Conservation (phyloP, 1,284 basidiomycete genomes). For the Agroathelia rolfsii region DNA sequence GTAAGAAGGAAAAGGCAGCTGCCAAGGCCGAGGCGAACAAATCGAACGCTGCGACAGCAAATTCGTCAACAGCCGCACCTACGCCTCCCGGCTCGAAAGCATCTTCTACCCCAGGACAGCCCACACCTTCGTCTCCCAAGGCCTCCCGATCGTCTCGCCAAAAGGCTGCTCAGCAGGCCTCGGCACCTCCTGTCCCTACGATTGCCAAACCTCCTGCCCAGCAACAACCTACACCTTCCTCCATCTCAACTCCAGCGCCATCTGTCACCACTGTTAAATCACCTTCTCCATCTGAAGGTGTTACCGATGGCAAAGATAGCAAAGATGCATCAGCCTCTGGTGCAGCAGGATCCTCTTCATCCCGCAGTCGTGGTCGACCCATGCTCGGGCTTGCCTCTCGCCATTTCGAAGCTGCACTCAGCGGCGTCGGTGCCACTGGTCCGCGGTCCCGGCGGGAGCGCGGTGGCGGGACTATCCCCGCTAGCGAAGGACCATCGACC, state of each 20-base stretch:
- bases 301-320: neutral
- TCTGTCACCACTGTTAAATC: slow-evolving; percentile 1
- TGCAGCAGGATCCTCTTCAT: slow-evolving; percentile 2
- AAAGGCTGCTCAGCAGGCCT: too few species aligned
- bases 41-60: too few species aligned
- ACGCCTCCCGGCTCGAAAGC: too few species aligned
- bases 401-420: slow-evolving; percentile 58
- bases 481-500: too few species aligned
- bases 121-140: too few species aligned
- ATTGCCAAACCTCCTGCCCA: slow-evolving; percentile 11
- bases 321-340: slow-evolving; percentile 2
- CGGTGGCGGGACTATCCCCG: too few species aligned
- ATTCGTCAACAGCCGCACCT: too few species aligned
- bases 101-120: slow-evolving; percentile 11
- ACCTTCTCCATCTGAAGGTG: neutral
- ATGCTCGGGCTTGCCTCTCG: slow-evolving; percentile 49
- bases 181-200: slow-evolving; percentile 16
- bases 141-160: too few species aligned
- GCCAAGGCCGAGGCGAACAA: slow-evolving; percentile 8
- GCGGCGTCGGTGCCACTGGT: slow-evolving; percentile 36
- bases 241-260: slow-evolving; percentile 7
- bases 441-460: slow-evolving; percentile 20
- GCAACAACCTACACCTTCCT: slow-evolving; percentile 3
- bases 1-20: too few species aligned
- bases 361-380: slow-evolving; percentile 37